phyloP scores from a whole-genome alignment of 768 basidiomycete genomes.

The Porpolomopsis calyptriformis region DNA sequence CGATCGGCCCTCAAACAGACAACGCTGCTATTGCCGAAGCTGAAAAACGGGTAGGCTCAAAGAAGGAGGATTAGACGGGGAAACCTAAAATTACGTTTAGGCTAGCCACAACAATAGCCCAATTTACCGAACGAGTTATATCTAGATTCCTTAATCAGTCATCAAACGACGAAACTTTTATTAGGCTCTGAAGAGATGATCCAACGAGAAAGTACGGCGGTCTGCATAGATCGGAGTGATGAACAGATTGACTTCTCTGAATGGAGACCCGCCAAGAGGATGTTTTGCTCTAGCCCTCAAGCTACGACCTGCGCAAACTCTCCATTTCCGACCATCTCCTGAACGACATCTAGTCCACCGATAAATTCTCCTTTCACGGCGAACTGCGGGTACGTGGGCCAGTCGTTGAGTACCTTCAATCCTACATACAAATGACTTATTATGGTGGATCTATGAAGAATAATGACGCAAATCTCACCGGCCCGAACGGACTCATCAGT shows the following conservation, averaged over 20 bases:
- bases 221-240: too few relatives aligned
- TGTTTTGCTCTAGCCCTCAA: too few relatives aligned
- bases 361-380: constrained; percentile 86
- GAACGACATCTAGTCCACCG: constrained; percentile 88
- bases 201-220: too few relatives aligned
- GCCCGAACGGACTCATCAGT: constrained; percentile 72
- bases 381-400: constrained; percentile 85
- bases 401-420: constrained; percentile 70
- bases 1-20: constrained; percentile 72
- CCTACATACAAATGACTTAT: constrained; percentile 26
- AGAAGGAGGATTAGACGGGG: constrained; percentile 74
- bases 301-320: constrained; percentile 37
- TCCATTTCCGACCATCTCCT: constrained; percentile 75
- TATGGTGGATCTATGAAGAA: constrained; percentile 1
- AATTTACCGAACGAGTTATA: too few relatives aligned
- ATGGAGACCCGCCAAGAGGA: too few relatives aligned
- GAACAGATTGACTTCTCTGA: too few relatives aligned
- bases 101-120: too few relatives aligned
- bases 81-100: too few relatives aligned
- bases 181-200: too few relatives aligned
- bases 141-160: too few relatives aligned
- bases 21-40: constrained; percentile 80
- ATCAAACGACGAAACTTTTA: too few relatives aligned
- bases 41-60: constrained; percentile 71
- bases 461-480: constrained; percentile 33